Conservation (phyloP, 1,139 yeast genomes). For the Kazachstania sp. region DNA sequence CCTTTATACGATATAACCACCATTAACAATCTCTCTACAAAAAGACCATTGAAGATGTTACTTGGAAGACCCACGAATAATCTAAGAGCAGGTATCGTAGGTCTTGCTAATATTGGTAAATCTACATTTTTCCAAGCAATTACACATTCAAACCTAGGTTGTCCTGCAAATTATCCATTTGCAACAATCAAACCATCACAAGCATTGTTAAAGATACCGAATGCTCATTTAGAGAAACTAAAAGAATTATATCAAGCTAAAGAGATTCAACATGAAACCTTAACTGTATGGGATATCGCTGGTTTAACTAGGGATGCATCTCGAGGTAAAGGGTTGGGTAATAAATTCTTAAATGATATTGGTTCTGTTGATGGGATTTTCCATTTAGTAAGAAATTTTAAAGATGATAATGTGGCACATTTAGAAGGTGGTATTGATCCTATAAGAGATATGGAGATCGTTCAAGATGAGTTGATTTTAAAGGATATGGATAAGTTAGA, state of each 20-base stretch:
- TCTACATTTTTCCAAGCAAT: constrained; percentile 62
- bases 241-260: constrained; percentile 42
- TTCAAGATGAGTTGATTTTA: constrained; percentile 61
- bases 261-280: constrained; percentile 46
- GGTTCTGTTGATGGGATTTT: constrained; percentile 67
- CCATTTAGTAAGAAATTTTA: constrained; percentile 62
- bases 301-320: constrained; percentile 59
- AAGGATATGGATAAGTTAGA: constrained; percentile 66
- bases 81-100: constrained; percentile 47
- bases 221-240: constrained; percentile 40
- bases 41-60: constrained; percentile 2
- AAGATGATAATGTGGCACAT: constrained; percentile 62
- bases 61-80: constrained; percentile 27
- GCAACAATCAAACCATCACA: constrained; percentile 74
- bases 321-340: constrained; percentile 70
- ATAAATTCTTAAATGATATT: constrained; percentile 63
- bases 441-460: constrained; percentile 56
- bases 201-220: constrained; percentile 51
- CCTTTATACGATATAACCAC: not conserved
- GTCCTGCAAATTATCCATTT: constrained; percentile 74
- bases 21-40: too few relatives aligned
- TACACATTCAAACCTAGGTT: constrained; percentile 61
- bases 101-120: constrained; percentile 71
- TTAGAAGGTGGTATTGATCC: constrained; percentile 59
- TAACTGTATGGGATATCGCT: constrained; percentile 64